Conservation (phyloP, 768 basidiomycete species). For the Serendipita sp. region DNA sequence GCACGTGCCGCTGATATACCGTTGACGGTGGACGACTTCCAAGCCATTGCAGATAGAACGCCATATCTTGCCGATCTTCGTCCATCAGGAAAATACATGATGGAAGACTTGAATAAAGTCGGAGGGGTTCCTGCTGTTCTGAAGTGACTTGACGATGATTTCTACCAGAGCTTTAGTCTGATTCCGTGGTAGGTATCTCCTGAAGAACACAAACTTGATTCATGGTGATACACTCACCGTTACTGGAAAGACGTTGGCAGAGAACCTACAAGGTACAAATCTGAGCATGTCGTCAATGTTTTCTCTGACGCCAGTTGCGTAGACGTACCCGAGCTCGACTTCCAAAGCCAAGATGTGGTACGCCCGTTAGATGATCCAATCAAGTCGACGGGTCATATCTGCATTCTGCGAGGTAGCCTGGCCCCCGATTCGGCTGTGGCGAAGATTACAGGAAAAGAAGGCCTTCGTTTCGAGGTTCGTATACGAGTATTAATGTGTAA, state of each 20-base stretch:
- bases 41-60: conserved; percentile 58
- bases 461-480: conserved; percentile 57
- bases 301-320: conserved; percentile 15
- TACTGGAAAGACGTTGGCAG: conserved; percentile 77
- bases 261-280: conserved; percentile 42
- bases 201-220: conserved; percentile 61
- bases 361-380: conserved; percentile 58
- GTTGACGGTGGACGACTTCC: conserved; percentile 76
- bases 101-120: conserved; percentile 78
- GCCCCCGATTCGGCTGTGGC: conserved; percentile 78
- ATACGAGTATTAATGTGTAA: conserved; percentile 16
- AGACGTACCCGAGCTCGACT: conserved; percentile 56
- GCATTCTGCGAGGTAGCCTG: conserved; percentile 77
- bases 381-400: conserved; percentile 74
- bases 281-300: conserved; percentile 21
- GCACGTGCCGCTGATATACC: conserved; percentile 63
- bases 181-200: conserved; percentile 30
- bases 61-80: conserved; percentile 77
- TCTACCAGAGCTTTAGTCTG: background rate
- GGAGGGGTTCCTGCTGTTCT: conserved; percentile 75
- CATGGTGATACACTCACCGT: conserved; percentile 76
- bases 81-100: conserved; percentile 74
- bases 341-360: conserved; percentile 64
- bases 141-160: conserved; percentile 28
- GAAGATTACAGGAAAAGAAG: conserved; percentile 90